Evolutionary conservation across 441 rosid genomes (phyloP).

Genomic region (Jatropha podagrica): DNA sequence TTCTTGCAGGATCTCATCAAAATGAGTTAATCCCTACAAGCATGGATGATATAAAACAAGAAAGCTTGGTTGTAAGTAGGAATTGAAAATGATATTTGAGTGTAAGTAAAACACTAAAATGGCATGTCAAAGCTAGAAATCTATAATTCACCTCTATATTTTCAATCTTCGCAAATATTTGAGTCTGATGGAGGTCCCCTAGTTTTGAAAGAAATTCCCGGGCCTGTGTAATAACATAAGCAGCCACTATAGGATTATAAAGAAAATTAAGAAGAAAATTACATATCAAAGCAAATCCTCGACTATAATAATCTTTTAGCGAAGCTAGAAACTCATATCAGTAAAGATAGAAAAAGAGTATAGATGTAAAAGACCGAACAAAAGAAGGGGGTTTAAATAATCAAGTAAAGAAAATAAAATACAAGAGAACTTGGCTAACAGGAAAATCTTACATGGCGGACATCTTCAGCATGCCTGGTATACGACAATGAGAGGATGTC

Average conservation of each 20-base stretch:
- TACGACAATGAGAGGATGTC: slow-evolving; percentile 95
- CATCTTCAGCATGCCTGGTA: slow-evolving; percentile 94
- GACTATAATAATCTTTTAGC: not conserved
- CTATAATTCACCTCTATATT: slow-evolving; percentile 45
- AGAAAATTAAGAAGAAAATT: slow-evolving; percentile 1
- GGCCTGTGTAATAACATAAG: slow-evolving; percentile 35
- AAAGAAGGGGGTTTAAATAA: not conserved
- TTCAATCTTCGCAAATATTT: slow-evolving; percentile 56
- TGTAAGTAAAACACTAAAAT: not conserved
- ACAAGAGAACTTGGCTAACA: slow-evolving; percentile 10
- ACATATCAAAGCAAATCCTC: not conserved
- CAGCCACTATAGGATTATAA: slow-evolving; percentile 13
- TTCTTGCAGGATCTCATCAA: slow-evolving; percentile 61
- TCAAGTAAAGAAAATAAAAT: slow-evolving; percentile 8
- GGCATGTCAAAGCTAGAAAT: not conserved
- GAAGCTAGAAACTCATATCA: slow-evolving; percentile 1
- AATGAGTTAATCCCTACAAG: slow-evolving; percentile 49
- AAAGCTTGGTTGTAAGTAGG: not conserved
- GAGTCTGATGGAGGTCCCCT: slow-evolving; percentile 48
- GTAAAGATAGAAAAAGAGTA: not conserved
- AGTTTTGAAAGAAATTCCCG: slow-evolving; percentile 47
- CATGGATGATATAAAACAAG: not conserved
- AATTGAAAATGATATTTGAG: slow-evolving; percentile 15
- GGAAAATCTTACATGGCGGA: slow-evolving; percentile 63
- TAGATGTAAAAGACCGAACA: not conserved